phyloP scores from a whole-genome alignment of 2,329 filamentous ascomycete species.

The Cladophialophora yegresii region DNA sequence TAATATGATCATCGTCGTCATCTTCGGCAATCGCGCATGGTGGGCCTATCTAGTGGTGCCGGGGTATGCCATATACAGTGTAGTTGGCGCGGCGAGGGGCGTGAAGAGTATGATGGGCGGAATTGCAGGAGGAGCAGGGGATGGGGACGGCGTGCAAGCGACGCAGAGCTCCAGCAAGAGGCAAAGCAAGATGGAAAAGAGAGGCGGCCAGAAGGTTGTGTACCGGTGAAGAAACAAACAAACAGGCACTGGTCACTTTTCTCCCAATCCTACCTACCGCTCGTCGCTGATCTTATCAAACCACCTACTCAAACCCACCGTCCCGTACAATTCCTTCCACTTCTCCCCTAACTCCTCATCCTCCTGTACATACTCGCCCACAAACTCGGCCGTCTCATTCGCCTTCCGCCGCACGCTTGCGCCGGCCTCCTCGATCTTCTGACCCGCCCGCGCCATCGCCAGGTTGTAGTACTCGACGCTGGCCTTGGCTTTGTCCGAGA shows the following conservation, averaged over 20 bases:
- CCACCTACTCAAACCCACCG: conserved; percentile 33
- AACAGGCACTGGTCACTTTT: background rate
- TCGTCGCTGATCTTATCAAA: conserved; percentile 29
- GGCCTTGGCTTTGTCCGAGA: conserved; percentile 42
- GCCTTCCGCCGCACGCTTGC: conserved; percentile 32
- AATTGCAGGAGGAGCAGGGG: conserved; percentile 47
- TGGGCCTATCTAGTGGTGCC: conserved; percentile 60
- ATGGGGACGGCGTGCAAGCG: conserved; percentile 40
- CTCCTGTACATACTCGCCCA: conserved; percentile 50
- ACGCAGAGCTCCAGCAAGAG: conserved; percentile 52
- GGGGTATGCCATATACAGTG: conserved; percentile 51
- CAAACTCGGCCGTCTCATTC: conserved; percentile 50
- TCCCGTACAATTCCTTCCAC: conserved; percentile 45
- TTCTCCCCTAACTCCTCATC: conserved; percentile 45
- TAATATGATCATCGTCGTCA: conserved; percentile 67
- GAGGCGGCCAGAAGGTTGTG: conserved; percentile 49
- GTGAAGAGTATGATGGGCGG: conserved; percentile 46
- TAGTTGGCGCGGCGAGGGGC: conserved; percentile 50
- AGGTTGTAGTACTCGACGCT: conserved; percentile 47
- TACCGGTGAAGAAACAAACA: conserved; percentile 42
- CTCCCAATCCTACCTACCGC: background rate
- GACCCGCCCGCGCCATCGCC: conserved; percentile 44
- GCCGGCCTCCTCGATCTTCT: conserved; percentile 39
- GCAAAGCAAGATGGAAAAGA: conserved; percentile 57
- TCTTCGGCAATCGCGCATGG: conserved; percentile 82